phyloP scores from a whole-genome alignment of 345 rosid genomes.

The Arabidopsis thaliana region TAIR10.1 NC_003075.7:11313001-11313500 shows the following conservation, averaged over 20 bases:
- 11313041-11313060: constrained; percentile 37
- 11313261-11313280: constrained; percentile 38
- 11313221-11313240: constrained; percentile 5
- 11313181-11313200: constrained; percentile 1
- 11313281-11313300: constrained; percentile 34
- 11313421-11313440: constrained; percentile 13
- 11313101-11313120: constrained; percentile 28
- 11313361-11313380: constrained; percentile 49
- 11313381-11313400: constrained; percentile 61
- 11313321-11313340: constrained; percentile 74
- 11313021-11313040: not conserved
- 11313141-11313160: constrained; percentile 32
- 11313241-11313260: not conserved
- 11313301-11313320: constrained; percentile 48
- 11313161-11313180: not conserved
- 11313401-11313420: constrained; percentile 39
- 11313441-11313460: constrained; percentile 21
- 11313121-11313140: constrained; percentile 28
- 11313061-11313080: not conserved
- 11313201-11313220: not conserved
- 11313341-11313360: constrained; percentile 68
- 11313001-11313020: constrained; percentile 31
- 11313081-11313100: constrained; percentile 2
- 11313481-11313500: constrained; percentile 1
- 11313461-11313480: constrained; percentile 18